These are phyloP conservation scores for Phallus indusiatus DNA, from an alignment of 768 basidiomycete species.

Conservation along the genomic window DNA sequence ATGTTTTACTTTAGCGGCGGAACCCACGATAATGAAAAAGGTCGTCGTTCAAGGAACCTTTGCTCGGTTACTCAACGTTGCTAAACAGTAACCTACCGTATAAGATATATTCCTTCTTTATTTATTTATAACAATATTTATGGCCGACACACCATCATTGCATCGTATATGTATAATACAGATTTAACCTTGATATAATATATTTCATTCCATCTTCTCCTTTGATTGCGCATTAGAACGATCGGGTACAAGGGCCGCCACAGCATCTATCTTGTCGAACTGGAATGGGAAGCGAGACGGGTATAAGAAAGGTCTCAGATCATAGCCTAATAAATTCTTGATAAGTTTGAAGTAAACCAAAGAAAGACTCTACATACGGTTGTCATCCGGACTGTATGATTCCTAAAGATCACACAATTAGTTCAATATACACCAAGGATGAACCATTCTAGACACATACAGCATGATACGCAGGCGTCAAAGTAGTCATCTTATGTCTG, in stretches of 20 bases:
- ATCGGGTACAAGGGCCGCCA: conserved; percentile 70
- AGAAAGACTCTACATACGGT: conserved; percentile 46
- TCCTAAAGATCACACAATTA: conserved; percentile 41
- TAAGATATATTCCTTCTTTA: background rate
- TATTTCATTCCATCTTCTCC: conserved; percentile 24
- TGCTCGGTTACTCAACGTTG: conserved; percentile 53
- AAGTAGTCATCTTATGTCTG: conserved; percentile 96
- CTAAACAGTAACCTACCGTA: background rate
- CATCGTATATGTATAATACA: background rate
- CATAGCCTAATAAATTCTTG: conserved; percentile 57
- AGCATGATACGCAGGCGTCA: conserved; percentile 91
- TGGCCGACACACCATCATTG: background rate
- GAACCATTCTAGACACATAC: conserved; percentile 35
- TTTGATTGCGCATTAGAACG: conserved; percentile 35
- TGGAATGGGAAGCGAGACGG: conserved; percentile 94
- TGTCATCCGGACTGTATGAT: conserved; percentile 94
- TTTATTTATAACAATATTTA: background rate
- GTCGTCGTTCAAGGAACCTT: conserved; percentile 67
- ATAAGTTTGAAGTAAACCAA: background rate
- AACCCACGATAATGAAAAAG: conserved; percentile 90
- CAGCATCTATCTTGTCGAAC: conserved; percentile 88
- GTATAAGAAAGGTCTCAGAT: conserved; percentile 93
- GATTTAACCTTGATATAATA: conserved; percentile 25
- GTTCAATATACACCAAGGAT: background rate
- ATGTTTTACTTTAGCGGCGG: conserved; percentile 40